phyloP scores from a whole-genome alignment of 306 rosid species.

The Pachyrhizus erosus region DNA sequence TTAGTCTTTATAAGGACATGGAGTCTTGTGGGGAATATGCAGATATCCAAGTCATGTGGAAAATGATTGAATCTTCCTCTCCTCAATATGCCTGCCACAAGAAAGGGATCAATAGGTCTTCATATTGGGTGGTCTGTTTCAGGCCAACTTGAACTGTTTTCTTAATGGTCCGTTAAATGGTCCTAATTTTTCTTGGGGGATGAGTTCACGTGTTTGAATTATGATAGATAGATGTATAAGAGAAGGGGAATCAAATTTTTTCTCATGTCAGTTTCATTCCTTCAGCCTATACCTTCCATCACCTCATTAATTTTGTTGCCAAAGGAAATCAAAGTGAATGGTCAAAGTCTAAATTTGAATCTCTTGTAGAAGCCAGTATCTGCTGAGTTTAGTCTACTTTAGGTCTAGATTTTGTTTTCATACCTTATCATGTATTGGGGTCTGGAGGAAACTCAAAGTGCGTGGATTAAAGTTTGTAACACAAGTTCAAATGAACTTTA shows the following conservation, averaged over 20 bases:
- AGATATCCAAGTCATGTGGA: constrained; percentile 94
- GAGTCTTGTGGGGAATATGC: constrained; percentile 78
- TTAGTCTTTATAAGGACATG: constrained; percentile 71
- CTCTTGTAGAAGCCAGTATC: neutral
- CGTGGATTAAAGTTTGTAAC: neutral
- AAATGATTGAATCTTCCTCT: constrained; percentile 76
- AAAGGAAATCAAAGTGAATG: constrained; percentile 25
- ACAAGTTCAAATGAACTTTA: neutral
- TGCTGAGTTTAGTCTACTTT: neutral
- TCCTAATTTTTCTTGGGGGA: constrained; percentile 3
- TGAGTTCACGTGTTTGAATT: neutral
- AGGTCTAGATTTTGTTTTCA: neutral
- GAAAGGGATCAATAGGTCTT: constrained; percentile 37
- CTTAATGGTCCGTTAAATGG: neutral
- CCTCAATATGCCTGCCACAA: constrained; percentile 45
- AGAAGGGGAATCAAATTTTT: constrained; percentile 22
- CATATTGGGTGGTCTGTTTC: constrained; percentile 55
- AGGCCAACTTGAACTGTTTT: constrained; percentile 46
- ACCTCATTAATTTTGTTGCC: constrained; percentile 28
- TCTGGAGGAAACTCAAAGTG: neutral
- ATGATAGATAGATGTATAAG: neutral
- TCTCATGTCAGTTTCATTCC: constrained; percentile 19
- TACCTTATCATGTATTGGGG: too few relatives aligned
- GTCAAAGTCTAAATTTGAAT: constrained; percentile 11
- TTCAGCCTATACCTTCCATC: neutral